phyloP scores from a whole-genome alignment of 2,329 filamentous ascomycete genomes.

The Phyllosticta citrichinensis region DNA sequence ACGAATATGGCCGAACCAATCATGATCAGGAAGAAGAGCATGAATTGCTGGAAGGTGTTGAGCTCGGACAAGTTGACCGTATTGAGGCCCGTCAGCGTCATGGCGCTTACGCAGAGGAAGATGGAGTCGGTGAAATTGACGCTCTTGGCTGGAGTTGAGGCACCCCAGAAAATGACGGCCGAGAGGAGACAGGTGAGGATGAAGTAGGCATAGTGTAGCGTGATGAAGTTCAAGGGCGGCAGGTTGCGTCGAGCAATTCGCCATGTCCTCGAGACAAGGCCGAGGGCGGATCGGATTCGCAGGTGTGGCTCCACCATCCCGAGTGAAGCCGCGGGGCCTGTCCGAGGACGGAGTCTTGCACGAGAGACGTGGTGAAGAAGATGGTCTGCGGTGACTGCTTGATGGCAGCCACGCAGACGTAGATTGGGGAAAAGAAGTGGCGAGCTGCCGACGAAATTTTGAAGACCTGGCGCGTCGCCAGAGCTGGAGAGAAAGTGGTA shows the following conservation, averaged over 20 bases:
- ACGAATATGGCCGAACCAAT: constrained; percentile 59
- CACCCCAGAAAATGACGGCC: constrained; percentile 52
- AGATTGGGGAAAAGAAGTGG: not conserved
- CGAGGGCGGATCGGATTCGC: constrained; percentile 10
- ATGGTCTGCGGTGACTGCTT: constrained; percentile 7
- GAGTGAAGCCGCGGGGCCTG: constrained; percentile 10
- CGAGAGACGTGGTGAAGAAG: constrained; percentile 4
- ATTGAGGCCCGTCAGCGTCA: constrained; percentile 59
- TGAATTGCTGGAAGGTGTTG: constrained; percentile 58
- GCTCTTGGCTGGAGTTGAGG: constrained; percentile 41
- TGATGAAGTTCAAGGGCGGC: constrained; percentile 50
- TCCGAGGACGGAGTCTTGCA: constrained; percentile 2
- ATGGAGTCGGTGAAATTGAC: constrained; percentile 55
- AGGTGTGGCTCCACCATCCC: constrained; percentile 11
- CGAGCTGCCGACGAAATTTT: not conserved
- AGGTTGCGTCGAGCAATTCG: constrained; percentile 16
- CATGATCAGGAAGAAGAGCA: constrained; percentile 56
- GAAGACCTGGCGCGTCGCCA: not conserved
- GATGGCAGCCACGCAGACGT: constrained; percentile 8
- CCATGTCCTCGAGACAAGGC: constrained; percentile 13
- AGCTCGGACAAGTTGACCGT: constrained; percentile 54
- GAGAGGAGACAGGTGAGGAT: constrained; percentile 44
- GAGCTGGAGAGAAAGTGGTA: not conserved
- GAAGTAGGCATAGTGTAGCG: constrained; percentile 59
- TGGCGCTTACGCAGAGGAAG: constrained; percentile 56